Evolutionary conservation across 768 basidiomycete genomes (phyloP), one percentile per base, ranked within the genome.

Genomic region (Boletales sp.): DNA sequence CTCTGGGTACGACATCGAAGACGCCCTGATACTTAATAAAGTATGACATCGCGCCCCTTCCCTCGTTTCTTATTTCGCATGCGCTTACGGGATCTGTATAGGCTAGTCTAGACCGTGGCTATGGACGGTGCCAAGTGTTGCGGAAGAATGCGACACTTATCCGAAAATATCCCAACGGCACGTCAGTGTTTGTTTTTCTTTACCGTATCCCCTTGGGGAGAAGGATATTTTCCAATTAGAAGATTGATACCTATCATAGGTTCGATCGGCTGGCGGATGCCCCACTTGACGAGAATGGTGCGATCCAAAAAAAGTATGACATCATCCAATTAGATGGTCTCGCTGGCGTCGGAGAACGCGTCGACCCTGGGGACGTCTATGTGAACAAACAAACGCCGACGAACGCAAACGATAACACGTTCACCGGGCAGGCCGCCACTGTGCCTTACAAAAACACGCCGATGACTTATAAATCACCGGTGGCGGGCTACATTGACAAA

Each of bases 1-100:
- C 70, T 96, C 94, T 6, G 96, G 96, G 21, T 99, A 98, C 67
- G 96, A 99, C 76, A 99, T 99, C 56, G 96, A 99, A 73, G 96
- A 99, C 67, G 96, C 96, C 3, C 75, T 98, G 48, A 98, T 99
- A 60, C 75, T 95, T 51, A 99, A 99, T 69, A 93, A 86, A 76
- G 91, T 84, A 49, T 43, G 48, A 13, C 15, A 12, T 6, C 10
- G 13, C 10, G 13, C 8, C 18, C 19, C 38, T 12, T 10, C 38
- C 42, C 42, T 47, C 28, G 38, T 58, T 46, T 44, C 46, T 37
- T 40, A 25, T 44, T 36, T 41, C n/a, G 31, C 40, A 21, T 9
- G 25, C 7, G 34, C 44, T 57, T 41, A 51, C 50, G 12, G 36
- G 48, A 21, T 25, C 18, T 17, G 13, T 48, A 35, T 57, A 94